phyloP scores from a whole-genome alignment of 2,329 filamentous ascomycete species.

The Alternaria rosae region DNA sequence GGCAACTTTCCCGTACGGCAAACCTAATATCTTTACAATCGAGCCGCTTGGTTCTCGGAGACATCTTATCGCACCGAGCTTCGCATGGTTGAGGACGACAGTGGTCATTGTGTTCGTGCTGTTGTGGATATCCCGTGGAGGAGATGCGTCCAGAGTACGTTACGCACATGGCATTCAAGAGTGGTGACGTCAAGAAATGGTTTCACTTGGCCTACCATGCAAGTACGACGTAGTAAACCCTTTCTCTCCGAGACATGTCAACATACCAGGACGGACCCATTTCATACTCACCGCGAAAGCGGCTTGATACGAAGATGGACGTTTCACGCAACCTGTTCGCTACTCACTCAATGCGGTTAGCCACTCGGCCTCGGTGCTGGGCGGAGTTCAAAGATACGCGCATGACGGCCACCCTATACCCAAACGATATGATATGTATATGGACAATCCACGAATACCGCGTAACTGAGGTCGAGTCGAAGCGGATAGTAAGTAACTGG shows the following conservation, averaged over 20 bases:
- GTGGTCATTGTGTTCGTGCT: conserved; percentile 4
- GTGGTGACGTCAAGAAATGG: conserved; percentile 13
- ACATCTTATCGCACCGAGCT: conserved; percentile 18
- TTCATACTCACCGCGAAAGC: neutral
- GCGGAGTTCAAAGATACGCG: neutral
- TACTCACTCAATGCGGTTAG: neutral
- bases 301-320: neutral
- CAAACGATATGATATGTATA: neutral
- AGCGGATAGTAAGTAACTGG: neutral
- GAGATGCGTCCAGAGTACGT: neutral
- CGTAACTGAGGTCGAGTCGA: neutral
- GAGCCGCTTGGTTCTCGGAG: neutral
- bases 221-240: neutral
- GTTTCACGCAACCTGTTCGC: neutral
- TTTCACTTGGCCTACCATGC: neutral
- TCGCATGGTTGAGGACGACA: conserved; percentile 11
- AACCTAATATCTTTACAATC: conserved; percentile 17
- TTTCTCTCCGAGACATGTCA: neutral
- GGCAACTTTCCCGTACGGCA: conserved; percentile 19
- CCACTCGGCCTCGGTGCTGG: neutral
- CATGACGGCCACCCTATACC: neutral
- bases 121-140: neutral
- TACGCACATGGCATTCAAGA: neutral
- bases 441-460: neutral
- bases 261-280: neutral